Conservation (phyloP, 768 basidiomycete genomes). For the Hirschioporus abietinus region DNA sequence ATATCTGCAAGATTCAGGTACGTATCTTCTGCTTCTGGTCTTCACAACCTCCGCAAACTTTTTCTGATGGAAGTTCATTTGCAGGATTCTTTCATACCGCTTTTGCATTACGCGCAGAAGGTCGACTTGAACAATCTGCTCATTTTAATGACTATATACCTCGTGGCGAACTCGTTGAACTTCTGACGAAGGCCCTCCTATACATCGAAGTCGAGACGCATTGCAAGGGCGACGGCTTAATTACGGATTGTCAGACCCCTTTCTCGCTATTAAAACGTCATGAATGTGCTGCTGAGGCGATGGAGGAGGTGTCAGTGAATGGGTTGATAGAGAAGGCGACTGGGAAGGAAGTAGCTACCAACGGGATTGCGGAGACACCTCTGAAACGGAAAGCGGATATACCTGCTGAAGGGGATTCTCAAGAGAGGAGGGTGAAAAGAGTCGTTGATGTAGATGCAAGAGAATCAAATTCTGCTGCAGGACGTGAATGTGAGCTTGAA, state of each 20-base stretch:
- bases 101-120: slow-evolving; percentile 74
- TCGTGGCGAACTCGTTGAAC: slow-evolving; percentile 76
- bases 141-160: slow-evolving; percentile 69
- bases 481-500: neutral
- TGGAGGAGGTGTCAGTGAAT: slow-evolving; percentile 1
- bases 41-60: slow-evolving; percentile 7
- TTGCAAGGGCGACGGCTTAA: slow-evolving; percentile 60
- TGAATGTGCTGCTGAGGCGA: slow-evolving; percentile 50
- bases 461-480: neutral
- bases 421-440: neutral
- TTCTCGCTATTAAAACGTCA: slow-evolving; percentile 78
- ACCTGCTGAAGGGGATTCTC: neutral
- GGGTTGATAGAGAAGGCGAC: neutral
- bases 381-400: neutral
- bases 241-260: slow-evolving; percentile 57
- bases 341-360: neutral
- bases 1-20: slow-evolving; percentile 81
- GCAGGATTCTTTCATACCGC: slow-evolving; percentile 79
- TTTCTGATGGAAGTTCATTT: slow-evolving; percentile 11
- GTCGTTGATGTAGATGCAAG: neutral
- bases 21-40: slow-evolving; percentile 9
- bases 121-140: slow-evolving; percentile 62
- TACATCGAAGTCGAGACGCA: slow-evolving; percentile 83
- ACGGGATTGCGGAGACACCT: neutral
- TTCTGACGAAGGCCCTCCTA: slow-evolving; percentile 73